Evolutionary conservation across 2,329 filamentous ascomycete genomes (phyloP).

Genomic region (Cadophora sp.): DNA sequence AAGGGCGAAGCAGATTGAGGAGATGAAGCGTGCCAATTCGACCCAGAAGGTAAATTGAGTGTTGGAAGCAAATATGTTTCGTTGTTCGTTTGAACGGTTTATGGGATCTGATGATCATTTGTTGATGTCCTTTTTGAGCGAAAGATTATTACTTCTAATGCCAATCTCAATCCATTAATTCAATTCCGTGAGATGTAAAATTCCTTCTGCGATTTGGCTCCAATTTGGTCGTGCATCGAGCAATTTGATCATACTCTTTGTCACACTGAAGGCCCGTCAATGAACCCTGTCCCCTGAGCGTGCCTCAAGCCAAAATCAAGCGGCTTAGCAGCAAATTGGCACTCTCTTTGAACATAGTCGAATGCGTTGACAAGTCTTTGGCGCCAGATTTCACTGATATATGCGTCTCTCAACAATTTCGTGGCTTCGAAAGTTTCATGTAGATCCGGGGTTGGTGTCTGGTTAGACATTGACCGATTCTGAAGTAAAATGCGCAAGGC

Average conservation of each 20-base stretch:
- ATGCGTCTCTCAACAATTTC: background rate
- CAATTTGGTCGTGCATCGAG: too few species aligned
- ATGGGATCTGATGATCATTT: background rate
- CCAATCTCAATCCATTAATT: background rate
- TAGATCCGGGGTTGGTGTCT: background rate
- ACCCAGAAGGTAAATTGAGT: background rate
- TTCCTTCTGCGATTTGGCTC: background rate
- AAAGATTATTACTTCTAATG: background rate
- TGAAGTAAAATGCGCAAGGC: background rate
- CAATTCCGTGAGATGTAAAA: background rate
- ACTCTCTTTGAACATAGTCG: background rate
- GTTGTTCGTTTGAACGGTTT: background rate
- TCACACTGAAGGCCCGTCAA: background rate
- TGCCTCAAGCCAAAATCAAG: background rate
- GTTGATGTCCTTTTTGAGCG: background rate
- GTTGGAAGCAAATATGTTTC: background rate
- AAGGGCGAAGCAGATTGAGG: background rate
- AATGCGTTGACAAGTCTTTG: background rate
- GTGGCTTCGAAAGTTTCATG: background rate
- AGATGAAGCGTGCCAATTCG: background rate
- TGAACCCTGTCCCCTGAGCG: background rate
- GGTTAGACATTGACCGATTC: background rate
- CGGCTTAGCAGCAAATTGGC: background rate
- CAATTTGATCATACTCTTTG: background rate
- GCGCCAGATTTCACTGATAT: background rate